Evolutionary conservation across 495 filamentous ascomycete genomes (phyloP), one percentile per base, ranked within the genome.

Genomic region (Extremus antarcticus): DNA sequence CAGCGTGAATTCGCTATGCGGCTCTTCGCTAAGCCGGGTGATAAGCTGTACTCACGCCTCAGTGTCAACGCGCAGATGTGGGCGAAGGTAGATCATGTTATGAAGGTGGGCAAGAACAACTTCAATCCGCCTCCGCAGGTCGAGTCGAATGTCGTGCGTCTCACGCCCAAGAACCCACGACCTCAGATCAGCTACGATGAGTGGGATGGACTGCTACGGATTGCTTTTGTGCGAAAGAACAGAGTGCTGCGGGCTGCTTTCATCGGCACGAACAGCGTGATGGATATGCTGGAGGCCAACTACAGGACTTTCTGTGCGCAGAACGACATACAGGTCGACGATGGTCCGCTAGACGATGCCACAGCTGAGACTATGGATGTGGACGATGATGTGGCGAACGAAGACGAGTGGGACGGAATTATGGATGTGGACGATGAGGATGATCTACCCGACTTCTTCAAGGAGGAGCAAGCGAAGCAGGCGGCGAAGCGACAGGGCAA

Each of bases 41-140:
- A 95, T 61, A 76, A 86, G 29, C 81, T 96, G 17, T 97, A 95
- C 70, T 86, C 83, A 58, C 79, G 91, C 13, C 78, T 96, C 25
- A 83, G 78, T 8, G 90, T 92, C 25, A 97, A 97, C 59, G 88
- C 86, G 22, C 92, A 96, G 67, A 95, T 96, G 78, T 95, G 87
- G 85, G 85, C 90, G 16, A 86, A 83, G 57, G 82, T 90, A 39
- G 81, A 82, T 45, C 88, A 94, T 65, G 84, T 94, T 61, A 85
- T 90, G 81, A 94, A 94, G 72, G 90, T 95, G 25, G 88, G 89
- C 25, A 84, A 83, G 60, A 90, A 91, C 69, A 97, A 96, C 73
- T 96, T 94, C 77, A 90, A 86, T 62, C 92, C 92, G 1, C 90
- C 91, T 19, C 91, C 91, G 10, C 78, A 85, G 64, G 91, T 97